phyloP scores from a whole-genome alignment of 2,329 filamentous ascomycete genomes.

The Annulohypoxylon truncatum region DNA sequence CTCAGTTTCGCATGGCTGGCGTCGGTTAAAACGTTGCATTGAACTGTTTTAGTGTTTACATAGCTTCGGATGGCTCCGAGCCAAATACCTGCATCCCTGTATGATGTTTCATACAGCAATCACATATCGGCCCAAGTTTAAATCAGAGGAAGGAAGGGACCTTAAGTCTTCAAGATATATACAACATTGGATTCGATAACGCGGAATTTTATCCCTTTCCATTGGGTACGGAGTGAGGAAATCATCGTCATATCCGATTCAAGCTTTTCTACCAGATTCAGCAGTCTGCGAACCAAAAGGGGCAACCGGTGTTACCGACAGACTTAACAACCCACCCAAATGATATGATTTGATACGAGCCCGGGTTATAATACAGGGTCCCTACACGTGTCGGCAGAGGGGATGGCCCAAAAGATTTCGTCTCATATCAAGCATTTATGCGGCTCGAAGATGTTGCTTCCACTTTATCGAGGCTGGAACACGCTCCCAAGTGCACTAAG shows the following conservation, averaged over 20 bases:
- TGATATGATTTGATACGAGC: constrained; percentile 1
- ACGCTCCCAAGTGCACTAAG: background rate
- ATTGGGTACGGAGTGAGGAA: background rate
- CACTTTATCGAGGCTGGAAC: constrained; percentile 10
- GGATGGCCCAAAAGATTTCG: background rate
- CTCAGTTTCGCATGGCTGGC: constrained; percentile 1
- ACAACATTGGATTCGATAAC: background rate
- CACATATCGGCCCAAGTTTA: background rate
- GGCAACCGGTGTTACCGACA: constrained; percentile 21
- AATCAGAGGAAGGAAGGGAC: background rate
- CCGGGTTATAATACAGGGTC: background rate
- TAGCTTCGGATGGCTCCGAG: constrained; percentile 21
- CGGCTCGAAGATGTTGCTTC: constrained; percentile 9
- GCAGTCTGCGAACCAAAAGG: background rate
- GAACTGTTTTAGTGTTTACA: constrained; percentile 3
- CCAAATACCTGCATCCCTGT: constrained; percentile 6
- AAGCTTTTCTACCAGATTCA: background rate
- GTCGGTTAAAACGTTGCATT: constrained; percentile 1
- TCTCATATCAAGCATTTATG: constrained; percentile 9
- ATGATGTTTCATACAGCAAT: constrained; percentile 1
- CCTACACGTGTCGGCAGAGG: background rate
- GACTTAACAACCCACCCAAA: constrained; percentile 1
- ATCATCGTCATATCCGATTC: background rate
- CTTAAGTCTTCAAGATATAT: background rate
- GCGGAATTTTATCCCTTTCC: background rate